These are phyloP conservation scores for Fusarium aywerte DNA, from an alignment of 2,329 filamentous ascomycete species.

Conservation along the genomic window DNA sequence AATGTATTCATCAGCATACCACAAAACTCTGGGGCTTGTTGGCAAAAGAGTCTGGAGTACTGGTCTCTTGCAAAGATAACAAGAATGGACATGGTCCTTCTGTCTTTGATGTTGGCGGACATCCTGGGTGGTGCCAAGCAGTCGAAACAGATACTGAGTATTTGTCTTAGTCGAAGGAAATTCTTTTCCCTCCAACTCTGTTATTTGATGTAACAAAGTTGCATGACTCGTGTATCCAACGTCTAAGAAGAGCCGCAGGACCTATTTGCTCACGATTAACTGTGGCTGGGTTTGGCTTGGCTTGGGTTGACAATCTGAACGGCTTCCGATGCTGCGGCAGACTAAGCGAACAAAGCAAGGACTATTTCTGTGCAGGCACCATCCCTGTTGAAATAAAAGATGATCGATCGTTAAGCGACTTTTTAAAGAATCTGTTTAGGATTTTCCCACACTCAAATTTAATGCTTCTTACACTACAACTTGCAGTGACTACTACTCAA, in stretches of 20 bases:
- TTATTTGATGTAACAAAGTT: not conserved
- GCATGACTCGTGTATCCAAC: conserved; percentile 24
- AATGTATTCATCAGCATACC: not conserved
- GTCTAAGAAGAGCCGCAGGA: conserved; percentile 14
- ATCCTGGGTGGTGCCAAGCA: not conserved
- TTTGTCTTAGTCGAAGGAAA: conserved; percentile 1
- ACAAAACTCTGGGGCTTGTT: conserved; percentile 21
- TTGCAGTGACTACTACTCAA: not conserved
- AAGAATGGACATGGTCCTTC: not conserved
- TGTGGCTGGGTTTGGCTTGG: conserved; percentile 22
- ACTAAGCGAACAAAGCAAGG: conserved; percentile 13
- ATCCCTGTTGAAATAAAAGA: conserved; percentile 14
- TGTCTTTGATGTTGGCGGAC: not conserved
- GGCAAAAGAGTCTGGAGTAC: not conserved
- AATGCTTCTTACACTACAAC: conserved; percentile 2
- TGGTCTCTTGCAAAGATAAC: not conserved
- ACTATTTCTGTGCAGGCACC: conserved; percentile 15
- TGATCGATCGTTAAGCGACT: conserved; percentile 17
- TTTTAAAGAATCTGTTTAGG: conserved; percentile 11
- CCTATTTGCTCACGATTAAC: not conserved
- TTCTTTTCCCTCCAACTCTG: not conserved
- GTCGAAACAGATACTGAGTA: not conserved
- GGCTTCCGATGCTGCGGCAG: conserved; percentile 21
- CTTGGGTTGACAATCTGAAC: conserved; percentile 17
- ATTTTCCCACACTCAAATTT: not conserved